Base-by-base conservation (phyloP, 148 eudicot genomes). In the Heliosperma pusillum region DNA sequence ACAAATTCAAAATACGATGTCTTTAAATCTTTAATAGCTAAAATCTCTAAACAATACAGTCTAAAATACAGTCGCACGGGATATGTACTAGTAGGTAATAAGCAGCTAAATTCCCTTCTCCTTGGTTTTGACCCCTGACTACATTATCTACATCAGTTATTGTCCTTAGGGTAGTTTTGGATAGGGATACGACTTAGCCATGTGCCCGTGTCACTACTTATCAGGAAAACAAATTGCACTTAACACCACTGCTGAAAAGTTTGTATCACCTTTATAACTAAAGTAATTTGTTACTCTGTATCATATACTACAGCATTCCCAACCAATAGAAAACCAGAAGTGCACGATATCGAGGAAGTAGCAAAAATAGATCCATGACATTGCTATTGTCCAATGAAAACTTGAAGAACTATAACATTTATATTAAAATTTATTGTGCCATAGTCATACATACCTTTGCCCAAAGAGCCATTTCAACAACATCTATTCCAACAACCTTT, bases 381-480 rank as follows among this genome's bases (percentile, higher is more conserved):
- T 33, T 66, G 47, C 42, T 36, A 36, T n/a, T 33, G 1, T 66
- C 69, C 36, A n/a, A 33, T n/a, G 12, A 33, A 20, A 66, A 25
- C 72, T 26, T 26, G 24, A 50, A 20, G 5, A 50, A 70, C 73
- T 25, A 47, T 62, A 65, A 10, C 11, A 11, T 19, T 29, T 4
- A 58, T n/a, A 33, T 42, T 26, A 25, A 45, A 52, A 36, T 17
- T 62, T 63, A 33, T 15, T 30, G 21, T 63, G 3, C 42, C 13
- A 63, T 59, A 63, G 76, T 27, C 57, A 40, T 61, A 59, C 55
- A 66, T 74, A 95, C 98, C 97, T 95, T 95, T 20, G 98, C 98
- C 98, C 98, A 95, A 65, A 95, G 97, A 84, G 98, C 98, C 98
- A 95, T 92, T 88, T 95, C 98, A 78, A 95, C 98, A 33, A 95